Evolutionary conservation across 2,329 filamentous ascomycete species (phyloP).

Genomic region (Fusarium sp.): DNA sequence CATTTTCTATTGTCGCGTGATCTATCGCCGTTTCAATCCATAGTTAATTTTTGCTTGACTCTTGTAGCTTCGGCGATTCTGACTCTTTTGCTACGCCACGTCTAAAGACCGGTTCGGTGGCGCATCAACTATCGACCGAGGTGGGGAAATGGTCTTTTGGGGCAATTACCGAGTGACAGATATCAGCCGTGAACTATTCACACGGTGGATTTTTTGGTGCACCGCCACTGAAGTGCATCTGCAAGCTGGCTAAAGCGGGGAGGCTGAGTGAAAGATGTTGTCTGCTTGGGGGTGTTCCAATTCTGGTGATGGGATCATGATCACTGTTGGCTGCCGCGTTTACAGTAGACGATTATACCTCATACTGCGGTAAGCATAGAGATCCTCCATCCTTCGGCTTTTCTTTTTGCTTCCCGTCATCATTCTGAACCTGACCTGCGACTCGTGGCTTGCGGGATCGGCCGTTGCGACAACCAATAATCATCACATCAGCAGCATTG

Average conservation of each 20-base stretch:
- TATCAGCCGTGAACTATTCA: slow-evolving; percentile 3
- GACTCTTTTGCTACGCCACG: slow-evolving; percentile 12
- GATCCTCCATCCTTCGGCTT: slow-evolving; percentile 10
- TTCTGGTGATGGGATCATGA: slow-evolving; percentile 14
- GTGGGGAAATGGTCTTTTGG: background rate
- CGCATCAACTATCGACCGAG: slow-evolving; percentile 17
- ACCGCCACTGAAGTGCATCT: slow-evolving; percentile 18
- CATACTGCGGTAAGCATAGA: slow-evolving; percentile 8
- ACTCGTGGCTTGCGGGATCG: slow-evolving; percentile 10
- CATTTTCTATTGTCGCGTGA: background rate
- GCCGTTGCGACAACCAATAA: background rate
- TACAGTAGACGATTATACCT: background rate
- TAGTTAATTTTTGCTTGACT: background rate
- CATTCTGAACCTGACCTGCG: background rate
- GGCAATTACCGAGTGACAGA: slow-evolving; percentile 12
- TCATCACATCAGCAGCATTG: background rate
- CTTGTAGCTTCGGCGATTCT: background rate
- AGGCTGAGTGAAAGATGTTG: background rate
- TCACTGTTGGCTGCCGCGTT: background rate
- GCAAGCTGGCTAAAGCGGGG: background rate
- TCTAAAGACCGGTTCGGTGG: background rate
- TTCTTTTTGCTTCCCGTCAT: background rate
- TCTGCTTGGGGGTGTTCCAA: background rate
- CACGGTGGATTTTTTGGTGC: slow-evolving; percentile 1
- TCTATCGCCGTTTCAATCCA: background rate